A percentile compares a stretch with the other conserved stretches of the same genome.
phyloP scores from a whole-genome alignment of 306 rosid species.

The Sicyos baderoa region DNA sequence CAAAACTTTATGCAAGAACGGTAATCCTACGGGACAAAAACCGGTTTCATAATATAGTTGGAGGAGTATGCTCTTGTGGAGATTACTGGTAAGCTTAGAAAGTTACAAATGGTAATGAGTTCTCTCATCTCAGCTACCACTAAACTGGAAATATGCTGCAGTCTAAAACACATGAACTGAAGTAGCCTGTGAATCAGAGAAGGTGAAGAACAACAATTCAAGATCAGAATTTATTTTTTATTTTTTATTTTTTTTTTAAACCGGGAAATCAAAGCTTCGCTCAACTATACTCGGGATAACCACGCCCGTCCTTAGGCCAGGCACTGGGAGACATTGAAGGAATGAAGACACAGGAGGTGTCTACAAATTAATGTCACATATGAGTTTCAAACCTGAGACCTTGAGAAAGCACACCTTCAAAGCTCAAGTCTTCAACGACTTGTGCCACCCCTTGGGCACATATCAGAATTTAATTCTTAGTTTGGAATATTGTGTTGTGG shows the following conservation, averaged over 20 bases:
- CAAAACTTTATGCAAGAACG: constrained; percentile 46
- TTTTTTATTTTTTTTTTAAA: too few relatives aligned
- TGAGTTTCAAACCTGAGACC: too few relatives aligned
- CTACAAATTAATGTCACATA: too few relatives aligned
- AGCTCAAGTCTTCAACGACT: too few relatives aligned
- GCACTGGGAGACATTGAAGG: too few relatives aligned
- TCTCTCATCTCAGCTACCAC: neutral
- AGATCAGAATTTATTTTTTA: constrained; percentile 7
- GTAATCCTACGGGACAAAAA: constrained; percentile 69
- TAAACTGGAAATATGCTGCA: neutral
- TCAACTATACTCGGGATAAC: too few relatives aligned
- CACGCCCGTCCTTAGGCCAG: too few relatives aligned
- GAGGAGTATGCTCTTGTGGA: constrained; percentile 72
- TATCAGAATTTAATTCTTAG: too few relatives aligned
- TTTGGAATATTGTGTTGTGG: neutral
- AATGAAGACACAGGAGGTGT: too few relatives aligned
- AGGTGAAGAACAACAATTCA: constrained; percentile 1
- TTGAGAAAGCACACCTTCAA: too few relatives aligned
- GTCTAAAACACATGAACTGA: neutral
- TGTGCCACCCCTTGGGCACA: too few relatives aligned
- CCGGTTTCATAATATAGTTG: constrained; percentile 64
- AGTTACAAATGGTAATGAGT: neutral
- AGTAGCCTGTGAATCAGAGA: neutral
- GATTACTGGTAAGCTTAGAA: constrained; percentile 57
- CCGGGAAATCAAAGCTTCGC: too few relatives aligned